Evolutionary conservation across 225 moss, liverwort and hornwort genomes (phyloP).

Genomic region (Polytrichum formosum): DNA sequence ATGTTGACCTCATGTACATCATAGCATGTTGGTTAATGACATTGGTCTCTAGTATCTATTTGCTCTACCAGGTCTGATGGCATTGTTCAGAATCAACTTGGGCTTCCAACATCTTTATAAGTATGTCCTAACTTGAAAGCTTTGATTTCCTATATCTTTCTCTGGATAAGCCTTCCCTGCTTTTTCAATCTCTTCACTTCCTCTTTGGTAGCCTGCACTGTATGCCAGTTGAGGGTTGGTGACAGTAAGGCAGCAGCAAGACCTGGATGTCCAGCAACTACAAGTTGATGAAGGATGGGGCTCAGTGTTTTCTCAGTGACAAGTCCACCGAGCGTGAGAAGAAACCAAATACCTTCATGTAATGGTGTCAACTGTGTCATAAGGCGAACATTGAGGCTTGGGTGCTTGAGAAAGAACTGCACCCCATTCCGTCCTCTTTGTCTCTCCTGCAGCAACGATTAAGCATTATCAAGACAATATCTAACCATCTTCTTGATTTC

Average conservation of each 20-base stretch:
- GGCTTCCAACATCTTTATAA: no score
- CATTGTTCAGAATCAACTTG: no score
- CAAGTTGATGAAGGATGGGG: conserved; percentile 47
- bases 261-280: conserved; percentile 44
- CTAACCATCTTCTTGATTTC: no score
- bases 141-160: conserved; percentile 7
- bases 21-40: no score
- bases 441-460: conserved; percentile 49
- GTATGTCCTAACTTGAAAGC: no score
- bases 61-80: no score
- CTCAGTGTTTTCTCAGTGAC: conserved; percentile 55
- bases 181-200: conserved; percentile 61
- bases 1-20: no score
- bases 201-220: conserved; percentile 67
- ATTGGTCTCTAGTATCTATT: no score
- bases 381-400: conserved; percentile 62
- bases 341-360: conserved; percentile 71
- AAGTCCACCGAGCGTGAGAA: conserved; percentile 70
- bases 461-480: no score
- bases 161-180: conserved; percentile 33
- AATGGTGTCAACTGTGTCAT: conserved; percentile 83
- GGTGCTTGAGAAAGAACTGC: conserved; percentile 78
- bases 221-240: conserved; percentile 79
- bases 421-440: conserved; percentile 83
- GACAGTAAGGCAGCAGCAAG: conserved; percentile 67